Percentiles rank a stretch among this genome's conserved stretches.
Conservation (phyloP, 1,284 basidiomycete genomes). For the Heterobasidion parviporum region DNA sequence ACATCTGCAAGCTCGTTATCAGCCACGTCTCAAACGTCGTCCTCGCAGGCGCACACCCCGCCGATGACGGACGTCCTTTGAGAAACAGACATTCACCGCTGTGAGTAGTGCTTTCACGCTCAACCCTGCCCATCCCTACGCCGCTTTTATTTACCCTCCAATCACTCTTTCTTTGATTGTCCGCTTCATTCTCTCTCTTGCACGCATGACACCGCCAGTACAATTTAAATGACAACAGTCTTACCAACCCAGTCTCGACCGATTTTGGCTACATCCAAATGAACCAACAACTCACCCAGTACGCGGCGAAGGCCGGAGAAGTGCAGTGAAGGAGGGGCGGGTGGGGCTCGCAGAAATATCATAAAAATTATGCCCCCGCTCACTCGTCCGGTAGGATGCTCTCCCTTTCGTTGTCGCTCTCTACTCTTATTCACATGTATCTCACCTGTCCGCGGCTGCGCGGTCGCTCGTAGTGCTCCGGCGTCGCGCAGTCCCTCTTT, state of each 20-base stretch:
- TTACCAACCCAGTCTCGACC: conserved; percentile 56
- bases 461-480: background rate
- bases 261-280: conserved; percentile 73
- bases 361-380: too few species aligned
- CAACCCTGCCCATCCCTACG: conserved; percentile 3
- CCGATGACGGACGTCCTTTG: conserved; percentile 53
- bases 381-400: too few species aligned
- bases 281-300: conserved; percentile 65
- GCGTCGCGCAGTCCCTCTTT: too few species aligned
- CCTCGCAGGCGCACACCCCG: conserved; percentile 71
- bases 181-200: conserved; percentile 5
- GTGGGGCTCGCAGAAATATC: background rate
- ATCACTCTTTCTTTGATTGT: too few species aligned
- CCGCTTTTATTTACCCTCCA: background rate
- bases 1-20: conserved; percentile 67
- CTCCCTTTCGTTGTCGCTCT: too few species aligned
- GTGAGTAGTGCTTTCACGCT: conserved; percentile 35
- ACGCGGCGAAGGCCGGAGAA: conserved; percentile 40
- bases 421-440: too few species aligned
- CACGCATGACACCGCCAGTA: conserved; percentile 13
- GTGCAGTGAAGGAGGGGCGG: conserved; percentile 6
- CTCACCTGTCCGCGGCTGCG: background rate
- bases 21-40: conserved; percentile 62
- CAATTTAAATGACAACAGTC: conserved; percentile 36
- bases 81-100: conserved; percentile 68